These are phyloP conservation scores for Agaricus blazei DNA, from an alignment of 768 basidiomycete species.

Conservation along the genomic window DNA sequence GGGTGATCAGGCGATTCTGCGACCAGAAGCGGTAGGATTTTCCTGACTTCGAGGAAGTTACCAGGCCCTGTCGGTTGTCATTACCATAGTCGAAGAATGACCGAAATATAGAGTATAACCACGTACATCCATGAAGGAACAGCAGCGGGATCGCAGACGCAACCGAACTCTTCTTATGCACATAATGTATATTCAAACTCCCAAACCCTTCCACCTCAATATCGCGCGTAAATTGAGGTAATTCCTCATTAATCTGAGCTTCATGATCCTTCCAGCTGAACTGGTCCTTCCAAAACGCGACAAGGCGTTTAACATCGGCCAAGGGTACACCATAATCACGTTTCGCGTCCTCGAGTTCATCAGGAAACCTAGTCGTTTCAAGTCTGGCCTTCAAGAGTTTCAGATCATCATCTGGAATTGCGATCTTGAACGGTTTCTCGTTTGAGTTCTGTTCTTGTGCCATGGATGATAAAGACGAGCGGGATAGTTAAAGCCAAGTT, in stretches of 20 bases:
- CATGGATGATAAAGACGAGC: too few relatives aligned
- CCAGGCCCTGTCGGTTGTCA: slow-evolving; percentile 47
- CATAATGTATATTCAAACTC: slow-evolving; percentile 44
- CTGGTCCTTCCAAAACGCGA: slow-evolving; percentile 38
- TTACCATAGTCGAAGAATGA: not conserved
- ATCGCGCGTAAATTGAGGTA: slow-evolving; percentile 52
- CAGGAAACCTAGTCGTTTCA: slow-evolving; percentile 32
- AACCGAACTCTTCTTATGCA: slow-evolving; percentile 43
- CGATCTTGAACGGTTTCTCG: slow-evolving; percentile 34
- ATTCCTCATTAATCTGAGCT: slow-evolving; percentile 37
- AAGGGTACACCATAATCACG: slow-evolving; percentile 44
- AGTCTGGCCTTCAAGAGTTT: slow-evolving; percentile 34
- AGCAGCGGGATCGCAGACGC: slow-evolving; percentile 36
- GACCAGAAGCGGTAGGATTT: slow-evolving; percentile 50
- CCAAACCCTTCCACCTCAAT: slow-evolving; percentile 44
- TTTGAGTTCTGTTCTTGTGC: too few relatives aligned
- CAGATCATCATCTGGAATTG: slow-evolving; percentile 31
- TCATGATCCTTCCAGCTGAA: slow-evolving; percentile 54
- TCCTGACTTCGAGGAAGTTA: slow-evolving; percentile 50
- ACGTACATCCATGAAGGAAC: slow-evolving; percentile 46
- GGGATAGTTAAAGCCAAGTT: not conserved
- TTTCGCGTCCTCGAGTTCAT: slow-evolving; percentile 32
- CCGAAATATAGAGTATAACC: not conserved
- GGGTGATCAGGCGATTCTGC: slow-evolving; percentile 37
- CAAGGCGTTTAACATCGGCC: slow-evolving; percentile 39